Evolutionary conservation across 805 yeast species (phyloP), one percentile per base, ranked within the genome.

Genomic region (Schwanniomyces polymorphus): DNA sequence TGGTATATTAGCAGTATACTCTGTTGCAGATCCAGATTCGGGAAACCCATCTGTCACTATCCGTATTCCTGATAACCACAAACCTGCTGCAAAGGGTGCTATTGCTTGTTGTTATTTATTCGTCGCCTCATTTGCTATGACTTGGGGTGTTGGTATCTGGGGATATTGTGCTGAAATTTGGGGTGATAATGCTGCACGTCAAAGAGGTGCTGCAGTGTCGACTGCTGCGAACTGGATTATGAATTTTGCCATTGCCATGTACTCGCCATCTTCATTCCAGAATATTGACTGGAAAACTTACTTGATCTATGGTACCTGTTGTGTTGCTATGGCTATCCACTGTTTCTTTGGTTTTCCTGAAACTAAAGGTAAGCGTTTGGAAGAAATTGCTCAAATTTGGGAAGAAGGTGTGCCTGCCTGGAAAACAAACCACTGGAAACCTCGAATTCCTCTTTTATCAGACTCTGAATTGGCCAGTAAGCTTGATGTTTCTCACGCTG

Each of bases 171-270:
- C 86, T 21, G 88, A 83, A 61, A 73, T 83, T 43, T 81, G 83
- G 76, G 72, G 72, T 43, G 70, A 67, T 56, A 63, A 64, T 44
- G 71, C 80, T 38, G 70, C 79, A 40, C 75, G 84, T 66, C 79
- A 81, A 53, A 78, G 88, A 70, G 83, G 87, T 40, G 75, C 83
- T 48, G 85, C 85, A 31, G 75, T 84, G n/a, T 74, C 83, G 11
- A 81, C 87, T 2, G 74, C 85, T 52, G 79, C 84, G 38, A 82
- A 84, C 72, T 84, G 88, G 88, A 60, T 79, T 44, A 75, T 76
- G 56, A 83, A 82, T 68, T 82, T 81, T 53, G 82, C 84, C 18
- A 75, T 82, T 59, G 86, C 82, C 44, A 78, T 79, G 82, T 79
- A 78, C 60, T 77, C 84, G 7, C 90, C 91, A 8, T 57, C 71